Base-by-base conservation (phyloP, 176 grass and related monocot genomes). In the Oropetium thomaeum region DNA sequence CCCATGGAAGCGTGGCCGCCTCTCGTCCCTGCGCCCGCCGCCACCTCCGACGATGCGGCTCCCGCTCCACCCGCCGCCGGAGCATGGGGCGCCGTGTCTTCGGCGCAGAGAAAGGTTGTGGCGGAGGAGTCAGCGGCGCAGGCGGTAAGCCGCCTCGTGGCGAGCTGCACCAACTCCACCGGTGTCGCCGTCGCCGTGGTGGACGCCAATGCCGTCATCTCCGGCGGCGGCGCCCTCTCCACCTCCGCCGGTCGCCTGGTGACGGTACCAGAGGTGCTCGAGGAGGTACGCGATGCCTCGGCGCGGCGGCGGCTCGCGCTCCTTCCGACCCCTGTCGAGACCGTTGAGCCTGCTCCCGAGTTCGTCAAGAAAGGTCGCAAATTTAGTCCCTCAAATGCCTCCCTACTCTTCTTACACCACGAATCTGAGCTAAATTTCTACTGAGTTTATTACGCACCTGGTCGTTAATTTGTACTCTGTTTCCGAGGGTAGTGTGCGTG, bases 201-300 rank as follows among this genome's bases (percentile, higher is more conserved):
- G 67, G 96, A 99, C 40, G 96, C 96, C 31, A 99, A 99, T 41
- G 92, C 96, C 19, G 84, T 86, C n/a, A 99, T 99, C 19, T 69
- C 90, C 4, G 91, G 96, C 0, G 89, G 86, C 54, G 38, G 78
- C 28, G 86, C 83, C 33, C 82, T 99, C 34, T 73, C 83, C 14
- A 60, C 84, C 15, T 58, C 75, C 14, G 89, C 92, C 0, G 89
- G 85, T 1, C 79, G 87, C 39, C 90, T 94, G 1, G 89, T 95
- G 47, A 92, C 96, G 39, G 92, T 95, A 23, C 77, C 61, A 5
- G 96, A 92, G 79, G 92, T 86, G 65, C 82, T 95, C 35, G 96
- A 99, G 3, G 92, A 96, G 82, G 92, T 99, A 10, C 87, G 96
- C 9, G 96, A 99, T 41, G 89, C 89, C 0, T 75, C 64, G 10